Evolutionary conservation across 352 stramenopile genomes (phyloP), one percentile per base, ranked within the genome.

Genomic region (Pythium chondricola): DNA sequence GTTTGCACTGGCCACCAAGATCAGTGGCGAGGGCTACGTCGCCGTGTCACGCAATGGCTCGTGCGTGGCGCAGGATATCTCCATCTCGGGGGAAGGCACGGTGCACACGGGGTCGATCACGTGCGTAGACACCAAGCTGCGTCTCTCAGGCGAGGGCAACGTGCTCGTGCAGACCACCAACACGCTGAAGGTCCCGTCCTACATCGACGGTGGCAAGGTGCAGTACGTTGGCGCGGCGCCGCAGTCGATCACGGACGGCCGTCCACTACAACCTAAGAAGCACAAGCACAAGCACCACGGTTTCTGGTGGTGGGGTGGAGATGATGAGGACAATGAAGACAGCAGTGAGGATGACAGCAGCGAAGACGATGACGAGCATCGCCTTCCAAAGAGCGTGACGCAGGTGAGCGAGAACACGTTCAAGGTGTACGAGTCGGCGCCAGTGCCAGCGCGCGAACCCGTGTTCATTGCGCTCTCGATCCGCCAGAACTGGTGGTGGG

Each of bases 121-220:
- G 4, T 67, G 65, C 2, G 39, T 56, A 10, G 56, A 62, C 20
- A 74, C 70, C 11, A 63, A 61, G 18, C 48, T 77, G 18, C 54
- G 63, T 17, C 49, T 85, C 18, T 75, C 65, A 58, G 73, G 73
- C 6, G 39, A 59, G 11, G 70, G 67, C 8, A 43, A 67, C n/a
- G 52, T 82, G 47, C 52, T 85, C 16, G 69, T 85, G 20, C 69
- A 81, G 43, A 71, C 69, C 17, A 67, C 49, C 0, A 47, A 73
- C 50, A 68, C 60, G 45, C 56, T 84, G 3, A 17, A 36, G 0
- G 56, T 57, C 7, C 47, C 48, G 27, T 27, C 41, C 29, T 26
- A 29, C 36, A 46, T 63, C 24, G 33, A 44, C 17, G 16, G 24
- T 13, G 39, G 53, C 27, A 42, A 25, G 6, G 43, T 63, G 42